Conservation (phyloP, 108 stramenopile species). For the Discostella stelligeroides region DNA sequence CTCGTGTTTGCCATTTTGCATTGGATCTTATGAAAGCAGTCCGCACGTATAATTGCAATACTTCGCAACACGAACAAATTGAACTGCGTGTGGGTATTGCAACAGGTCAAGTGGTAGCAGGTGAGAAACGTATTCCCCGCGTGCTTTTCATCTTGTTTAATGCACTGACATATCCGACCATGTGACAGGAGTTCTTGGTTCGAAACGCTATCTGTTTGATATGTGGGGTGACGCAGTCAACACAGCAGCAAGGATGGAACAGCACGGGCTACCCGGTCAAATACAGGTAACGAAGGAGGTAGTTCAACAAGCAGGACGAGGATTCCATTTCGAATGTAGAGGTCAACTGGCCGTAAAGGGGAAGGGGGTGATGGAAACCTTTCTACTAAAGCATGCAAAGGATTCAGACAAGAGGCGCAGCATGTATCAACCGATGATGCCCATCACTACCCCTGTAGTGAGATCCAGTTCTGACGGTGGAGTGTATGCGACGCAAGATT, state of each 20-base stretch:
- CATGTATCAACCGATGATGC: not conserved
- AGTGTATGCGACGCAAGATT: not conserved
- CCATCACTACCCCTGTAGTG: not conserved
- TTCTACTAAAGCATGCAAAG: conserved; percentile 9
- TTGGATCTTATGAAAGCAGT: conserved; percentile 55
- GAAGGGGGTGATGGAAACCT: conserved; percentile 40
- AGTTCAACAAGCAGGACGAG: conserved; percentile 30
- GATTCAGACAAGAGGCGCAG: not conserved
- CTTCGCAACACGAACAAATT: conserved; percentile 34
- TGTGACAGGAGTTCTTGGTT: conserved; percentile 56
- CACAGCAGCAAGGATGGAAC: conserved; percentile 59
- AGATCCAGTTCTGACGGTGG: not conserved
- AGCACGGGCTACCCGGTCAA: conserved; percentile 47
- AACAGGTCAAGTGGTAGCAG: conserved; percentile 57
- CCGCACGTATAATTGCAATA: conserved; percentile 25
- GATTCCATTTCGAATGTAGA: conserved; percentile 29
- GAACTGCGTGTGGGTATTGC: conserved; percentile 46
- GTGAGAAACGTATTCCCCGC: conserved; percentile 13
- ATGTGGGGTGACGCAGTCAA: conserved; percentile 70
- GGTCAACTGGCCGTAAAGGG: conserved; percentile 41
- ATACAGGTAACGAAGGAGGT: conserved; percentile 56
- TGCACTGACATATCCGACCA: too few species aligned
- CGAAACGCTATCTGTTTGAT: conserved; percentile 57
- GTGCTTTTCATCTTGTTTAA: not conserved
- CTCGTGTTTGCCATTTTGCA: conserved; percentile 55